Evolutionary conservation across 2,329 filamentous ascomycete genomes (phyloP).

Genomic region (Sarocladium kiliense): DNA sequence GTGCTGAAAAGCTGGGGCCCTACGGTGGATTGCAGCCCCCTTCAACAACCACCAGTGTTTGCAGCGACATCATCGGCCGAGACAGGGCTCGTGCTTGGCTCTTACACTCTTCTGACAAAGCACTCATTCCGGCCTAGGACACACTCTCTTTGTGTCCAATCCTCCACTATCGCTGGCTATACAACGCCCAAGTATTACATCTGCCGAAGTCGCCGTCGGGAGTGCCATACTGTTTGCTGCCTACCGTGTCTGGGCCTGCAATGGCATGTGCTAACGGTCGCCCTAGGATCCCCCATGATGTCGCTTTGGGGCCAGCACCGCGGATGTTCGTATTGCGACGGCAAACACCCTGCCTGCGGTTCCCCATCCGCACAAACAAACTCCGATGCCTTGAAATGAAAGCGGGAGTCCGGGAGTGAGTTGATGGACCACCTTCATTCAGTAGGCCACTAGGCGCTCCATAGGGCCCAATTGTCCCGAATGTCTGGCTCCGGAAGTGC

Average conservation of each 20-base stretch:
- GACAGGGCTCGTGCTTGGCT: conserved; percentile 4
- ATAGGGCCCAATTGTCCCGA: neutral
- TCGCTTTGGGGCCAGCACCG: neutral
- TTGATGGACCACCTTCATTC: neutral
- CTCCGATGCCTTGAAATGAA: neutral
- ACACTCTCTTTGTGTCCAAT: neutral
- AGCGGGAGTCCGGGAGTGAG: no score
- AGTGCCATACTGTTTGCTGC: no score
- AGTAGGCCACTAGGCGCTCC: neutral
- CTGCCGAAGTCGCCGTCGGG: neutral
- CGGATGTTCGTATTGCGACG: neutral
- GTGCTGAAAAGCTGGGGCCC: neutral
- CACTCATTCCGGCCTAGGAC: conserved; percentile 2
- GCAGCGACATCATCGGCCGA: conserved; percentile 9
- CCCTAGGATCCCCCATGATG: neutral
- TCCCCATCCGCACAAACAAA: neutral
- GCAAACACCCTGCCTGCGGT: no score
- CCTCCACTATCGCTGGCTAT: neutral
- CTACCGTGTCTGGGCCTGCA: no score
- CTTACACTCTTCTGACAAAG: conserved; percentile 9
- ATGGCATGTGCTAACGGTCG: neutral
- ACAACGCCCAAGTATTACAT: neutral
- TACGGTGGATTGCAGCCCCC: neutral
- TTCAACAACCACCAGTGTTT: neutral
- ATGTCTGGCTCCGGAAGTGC: neutral